phyloP scores from a whole-genome alignment of 257 asterid genomes.

The Solanum acaule region DNA sequence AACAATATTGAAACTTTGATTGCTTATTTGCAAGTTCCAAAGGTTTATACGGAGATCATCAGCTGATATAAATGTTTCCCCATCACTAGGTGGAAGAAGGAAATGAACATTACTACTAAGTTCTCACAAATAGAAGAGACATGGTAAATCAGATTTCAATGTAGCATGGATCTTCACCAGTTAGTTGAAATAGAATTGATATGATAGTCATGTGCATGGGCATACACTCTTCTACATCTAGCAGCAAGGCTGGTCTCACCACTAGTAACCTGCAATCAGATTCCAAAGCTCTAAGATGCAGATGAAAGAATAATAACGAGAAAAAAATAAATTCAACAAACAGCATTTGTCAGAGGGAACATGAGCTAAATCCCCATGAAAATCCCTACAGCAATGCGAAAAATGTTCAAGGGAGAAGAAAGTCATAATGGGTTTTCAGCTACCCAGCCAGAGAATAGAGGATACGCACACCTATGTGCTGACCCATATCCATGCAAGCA shows the following conservation, averaged over 20 bases:
- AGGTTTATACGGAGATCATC: constrained; percentile 84
- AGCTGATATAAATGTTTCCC: constrained; percentile 90
- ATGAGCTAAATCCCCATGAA: neutral
- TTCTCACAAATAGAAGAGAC: neutral
- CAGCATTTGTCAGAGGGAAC: neutral
- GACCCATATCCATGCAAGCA: neutral
- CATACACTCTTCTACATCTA: constrained; percentile 79
- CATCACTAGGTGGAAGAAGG: constrained; percentile 49
- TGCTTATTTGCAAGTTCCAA: constrained; percentile 86
- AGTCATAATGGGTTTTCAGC: neutral
- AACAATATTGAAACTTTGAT: constrained; percentile 84
- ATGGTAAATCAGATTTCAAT: neutral
- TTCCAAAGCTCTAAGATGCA: neutral
- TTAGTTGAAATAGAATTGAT: constrained; percentile 82
- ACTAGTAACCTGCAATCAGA: constrained; percentile 53
- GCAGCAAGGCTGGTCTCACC: constrained; percentile 69
- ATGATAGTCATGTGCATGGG: constrained; percentile 90
- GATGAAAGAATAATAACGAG: neutral
- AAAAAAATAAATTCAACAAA: neutral
- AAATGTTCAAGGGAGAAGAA: neutral
- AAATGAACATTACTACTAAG: neutral
- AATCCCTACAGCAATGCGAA: neutral
- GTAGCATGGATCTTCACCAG: constrained; percentile 32
- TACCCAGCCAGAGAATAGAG: neutral
- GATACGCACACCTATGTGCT: neutral